phyloP scores from a whole-genome alignment of 495 filamentous ascomycete species.

The Aspergillus sparsus region DNA sequence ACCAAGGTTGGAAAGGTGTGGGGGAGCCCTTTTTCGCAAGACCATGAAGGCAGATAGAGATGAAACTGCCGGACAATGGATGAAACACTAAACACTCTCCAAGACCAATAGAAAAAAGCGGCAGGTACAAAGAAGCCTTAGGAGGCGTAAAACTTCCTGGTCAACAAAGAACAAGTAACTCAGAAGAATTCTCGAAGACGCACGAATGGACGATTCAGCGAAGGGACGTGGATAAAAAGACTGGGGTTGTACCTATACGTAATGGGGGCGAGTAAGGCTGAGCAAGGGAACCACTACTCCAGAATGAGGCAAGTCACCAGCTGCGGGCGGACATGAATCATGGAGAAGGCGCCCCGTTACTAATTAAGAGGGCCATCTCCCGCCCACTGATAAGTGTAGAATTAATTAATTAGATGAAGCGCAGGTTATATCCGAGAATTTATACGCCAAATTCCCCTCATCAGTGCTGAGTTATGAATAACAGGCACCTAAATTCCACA shows the following conservation, averaged over 20 bases:
- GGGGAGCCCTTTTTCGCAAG: constrained; percentile 49
- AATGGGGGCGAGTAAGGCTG: constrained; percentile 19
- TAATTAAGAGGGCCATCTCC: constrained; percentile 11
- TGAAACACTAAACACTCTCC: constrained; percentile 22
- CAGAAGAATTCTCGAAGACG: constrained; percentile 3
- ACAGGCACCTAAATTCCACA: constrained; percentile 22
- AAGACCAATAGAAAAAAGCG: constrained; percentile 17
- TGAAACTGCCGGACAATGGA: constrained; percentile 18
- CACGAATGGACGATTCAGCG: constrained; percentile 15
- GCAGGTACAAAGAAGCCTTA: neutral
- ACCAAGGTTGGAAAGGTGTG: constrained; percentile 41
- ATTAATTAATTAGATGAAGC: neutral
- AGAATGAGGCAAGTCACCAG: constrained; percentile 13
- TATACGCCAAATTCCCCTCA: neutral
- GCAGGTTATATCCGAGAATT: constrained; percentile 10
- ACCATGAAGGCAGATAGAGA: constrained; percentile 43
- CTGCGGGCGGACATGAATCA: constrained; percentile 7
- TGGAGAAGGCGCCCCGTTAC: constrained; percentile 8
- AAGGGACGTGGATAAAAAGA: constrained; percentile 17
- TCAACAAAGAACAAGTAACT: neutral
- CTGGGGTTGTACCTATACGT: constrained; percentile 17
- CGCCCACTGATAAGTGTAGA: neutral
- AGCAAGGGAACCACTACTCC: constrained; percentile 9
- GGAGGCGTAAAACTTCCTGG: neutral
- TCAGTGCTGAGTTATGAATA: constrained; percentile 4